Evolutionary conservation across 2,329 filamentous ascomycete genomes (phyloP), one percentile per base, ranked within the genome.

Genomic region (Eutypa lata): DNA sequence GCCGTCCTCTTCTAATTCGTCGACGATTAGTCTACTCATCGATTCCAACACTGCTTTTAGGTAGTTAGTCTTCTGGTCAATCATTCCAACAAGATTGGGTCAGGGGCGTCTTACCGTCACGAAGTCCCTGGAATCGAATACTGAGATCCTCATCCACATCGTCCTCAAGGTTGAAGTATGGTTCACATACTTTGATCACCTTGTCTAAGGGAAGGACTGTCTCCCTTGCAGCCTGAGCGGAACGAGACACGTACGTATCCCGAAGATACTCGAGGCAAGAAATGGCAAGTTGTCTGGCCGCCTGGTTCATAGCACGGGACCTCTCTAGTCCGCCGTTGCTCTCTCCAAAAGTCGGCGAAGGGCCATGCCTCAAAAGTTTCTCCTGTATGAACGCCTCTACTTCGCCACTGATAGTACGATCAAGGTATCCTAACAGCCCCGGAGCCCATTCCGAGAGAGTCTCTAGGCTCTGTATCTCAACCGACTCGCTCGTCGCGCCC

Each of bases 1-100:
- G 59, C 71, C 80, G 50, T 84, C 81, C 49, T 84, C 81, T 55
- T 84, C 81, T 51, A 81, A 63, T 54, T 83, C 78, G 47, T 84
- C 81, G 16, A 83, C 75, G 43, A 80, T 72, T n/a, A 87, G 68
- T 47, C 71, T 72, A 37, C 73, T 74, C 61, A 89, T 74, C n/a
- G 71, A 63, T 14, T 76, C 74, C 13, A 78, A 54, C 3, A 82
- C 71, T 38, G 49, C 75, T 77, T 48, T 24, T 26, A 21, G 21
- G 50, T 14, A 14, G 51, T 65, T 61, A 66, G 61, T 37, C 49
- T 35, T 37, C 49, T 35, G 22, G 3, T 24, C 13, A 22, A 16
- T n/a, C 7, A 47, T 7, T 37, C 53, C 13, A n/a, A 22, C 5
- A 8, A 18, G 43, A 19, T 24, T 43, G 13, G 22, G 18, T 8